Evolutionary conservation across 352 stramenopile species (phyloP).

Genomic region (Phytophthora melonis): DNA sequence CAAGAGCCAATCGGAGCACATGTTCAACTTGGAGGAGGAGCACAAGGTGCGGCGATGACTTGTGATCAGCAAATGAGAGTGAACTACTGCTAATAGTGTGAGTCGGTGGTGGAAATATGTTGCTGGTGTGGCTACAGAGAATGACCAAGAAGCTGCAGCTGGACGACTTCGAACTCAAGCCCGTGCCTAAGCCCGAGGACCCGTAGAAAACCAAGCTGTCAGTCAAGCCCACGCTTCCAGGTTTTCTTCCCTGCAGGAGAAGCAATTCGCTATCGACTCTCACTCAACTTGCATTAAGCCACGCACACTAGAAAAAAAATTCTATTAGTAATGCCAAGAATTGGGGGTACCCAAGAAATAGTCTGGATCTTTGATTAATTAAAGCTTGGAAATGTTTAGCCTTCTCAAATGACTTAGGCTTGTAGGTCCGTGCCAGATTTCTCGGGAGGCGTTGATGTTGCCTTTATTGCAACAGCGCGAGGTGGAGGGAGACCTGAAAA

Average conservation of each 20-base stretch:
- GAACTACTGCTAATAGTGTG: neutral
- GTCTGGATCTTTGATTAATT: too few species aligned
- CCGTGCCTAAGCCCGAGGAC: constrained; percentile 71
- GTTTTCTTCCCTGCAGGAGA: too few species aligned
- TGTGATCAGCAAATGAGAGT: neutral
- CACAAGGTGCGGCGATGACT: constrained; percentile 63
- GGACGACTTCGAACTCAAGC: constrained; percentile 89
- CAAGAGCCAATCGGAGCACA: constrained; percentile 84
- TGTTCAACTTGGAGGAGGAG: constrained; percentile 88
- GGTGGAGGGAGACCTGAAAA: too few species aligned
- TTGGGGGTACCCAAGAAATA: too few species aligned
- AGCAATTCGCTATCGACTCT: neutral
- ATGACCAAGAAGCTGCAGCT: constrained; percentile 86
- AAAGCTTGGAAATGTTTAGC: too few species aligned
- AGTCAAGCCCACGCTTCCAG: too few species aligned
- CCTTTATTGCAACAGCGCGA: too few species aligned
- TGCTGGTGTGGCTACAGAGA: constrained; percentile 51
- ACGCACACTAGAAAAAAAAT: too few species aligned
- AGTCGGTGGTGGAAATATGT: neutral
- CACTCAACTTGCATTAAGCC: neutral
- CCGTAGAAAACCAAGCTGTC: constrained; percentile 11
- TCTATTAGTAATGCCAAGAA: too few species aligned
- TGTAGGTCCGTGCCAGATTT: too few species aligned
- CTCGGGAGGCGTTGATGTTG: too few species aligned
- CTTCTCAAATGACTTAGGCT: too few species aligned